Conservation (phyloP, 1,284 basidiomycete species). For the Austropuccinia psidii region DNA sequence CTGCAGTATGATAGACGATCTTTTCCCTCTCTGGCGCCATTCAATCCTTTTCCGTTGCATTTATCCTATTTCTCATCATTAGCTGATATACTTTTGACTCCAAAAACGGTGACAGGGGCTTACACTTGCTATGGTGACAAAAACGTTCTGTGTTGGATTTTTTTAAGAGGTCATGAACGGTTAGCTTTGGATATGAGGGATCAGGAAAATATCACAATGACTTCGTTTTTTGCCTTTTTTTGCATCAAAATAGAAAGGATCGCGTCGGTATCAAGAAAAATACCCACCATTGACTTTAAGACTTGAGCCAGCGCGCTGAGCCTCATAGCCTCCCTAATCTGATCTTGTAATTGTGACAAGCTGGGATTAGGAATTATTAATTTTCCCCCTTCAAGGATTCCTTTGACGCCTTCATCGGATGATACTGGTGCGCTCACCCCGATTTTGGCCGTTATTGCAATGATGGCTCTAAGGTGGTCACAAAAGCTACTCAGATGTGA, state of each 20-base stretch:
- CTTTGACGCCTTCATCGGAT: slow-evolving; percentile 27
- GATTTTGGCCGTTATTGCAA: slow-evolving; percentile 16
- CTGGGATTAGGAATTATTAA: slow-evolving; percentile 13
- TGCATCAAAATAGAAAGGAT: too few relatives aligned
- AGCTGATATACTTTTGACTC: neutral
- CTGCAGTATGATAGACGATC: slow-evolving; percentile 28
- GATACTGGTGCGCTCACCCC: slow-evolving; percentile 21
- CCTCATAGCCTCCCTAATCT: slow-evolving; percentile 10
- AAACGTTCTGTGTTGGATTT: slow-evolving; percentile 15
- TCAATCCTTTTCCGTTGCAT: neutral
- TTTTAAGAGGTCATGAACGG: neutral
- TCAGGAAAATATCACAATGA: neutral
- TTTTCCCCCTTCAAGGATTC: slow-evolving; percentile 5
- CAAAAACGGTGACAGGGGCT: neutral
- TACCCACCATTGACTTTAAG: slow-evolving; percentile 20
- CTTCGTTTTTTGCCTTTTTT: too few relatives aligned
- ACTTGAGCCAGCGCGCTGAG: slow-evolving; percentile 30
- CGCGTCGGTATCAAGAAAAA: too few relatives aligned
- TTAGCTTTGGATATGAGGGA: neutral
- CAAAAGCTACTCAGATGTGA: slow-evolving; percentile 25
- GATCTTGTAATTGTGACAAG: slow-evolving; percentile 8
- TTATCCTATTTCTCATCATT: neutral
- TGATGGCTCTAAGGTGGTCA: slow-evolving; percentile 18
- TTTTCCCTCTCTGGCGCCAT: slow-evolving; percentile 16
- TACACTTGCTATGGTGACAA: slow-evolving; percentile 29